Conservation (phyloP, 495 filamentous ascomycete species). For the Bacidia gigantensis region DNA sequence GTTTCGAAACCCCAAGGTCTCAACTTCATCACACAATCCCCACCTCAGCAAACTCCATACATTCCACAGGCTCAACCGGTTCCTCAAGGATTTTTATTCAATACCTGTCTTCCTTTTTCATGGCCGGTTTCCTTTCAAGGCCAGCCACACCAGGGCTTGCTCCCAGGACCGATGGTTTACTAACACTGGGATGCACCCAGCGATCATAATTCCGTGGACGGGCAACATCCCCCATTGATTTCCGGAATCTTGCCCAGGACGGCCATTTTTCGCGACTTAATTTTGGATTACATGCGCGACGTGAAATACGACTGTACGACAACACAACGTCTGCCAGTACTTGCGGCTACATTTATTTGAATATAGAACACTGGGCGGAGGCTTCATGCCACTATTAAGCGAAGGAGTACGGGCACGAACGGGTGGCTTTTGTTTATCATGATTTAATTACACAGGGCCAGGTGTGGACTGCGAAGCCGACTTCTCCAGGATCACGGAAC, state of each 20-base stretch:
- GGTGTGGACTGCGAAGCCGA: no score
- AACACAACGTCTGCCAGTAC: background rate
- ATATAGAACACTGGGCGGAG: background rate
- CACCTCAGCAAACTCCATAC: background rate
- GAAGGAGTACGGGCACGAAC: background rate
- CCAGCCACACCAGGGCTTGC: background rate
- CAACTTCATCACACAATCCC: background rate
- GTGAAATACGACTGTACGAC: background rate
- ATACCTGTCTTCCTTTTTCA: background rate
- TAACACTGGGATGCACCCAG: background rate
- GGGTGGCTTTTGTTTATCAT: background rate
- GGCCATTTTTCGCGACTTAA: background rate
- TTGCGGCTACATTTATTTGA: background rate
- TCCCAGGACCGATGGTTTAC: background rate
- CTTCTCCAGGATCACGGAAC: no score
- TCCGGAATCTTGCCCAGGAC: background rate
- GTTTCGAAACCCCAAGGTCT: background rate
- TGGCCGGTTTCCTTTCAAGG: background rate
- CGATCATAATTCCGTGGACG: background rate
- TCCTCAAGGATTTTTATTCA: background rate
- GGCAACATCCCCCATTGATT: background rate
- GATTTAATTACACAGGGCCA: background rate
- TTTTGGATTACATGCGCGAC: background rate
- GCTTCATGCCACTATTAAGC: background rate
- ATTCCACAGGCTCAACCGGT: background rate